These are phyloP conservation scores for Cutaneotrichosporon spelunceum DNA, from an alignment of 1,284 basidiomycete species.

Conservation along the genomic window DNA sequence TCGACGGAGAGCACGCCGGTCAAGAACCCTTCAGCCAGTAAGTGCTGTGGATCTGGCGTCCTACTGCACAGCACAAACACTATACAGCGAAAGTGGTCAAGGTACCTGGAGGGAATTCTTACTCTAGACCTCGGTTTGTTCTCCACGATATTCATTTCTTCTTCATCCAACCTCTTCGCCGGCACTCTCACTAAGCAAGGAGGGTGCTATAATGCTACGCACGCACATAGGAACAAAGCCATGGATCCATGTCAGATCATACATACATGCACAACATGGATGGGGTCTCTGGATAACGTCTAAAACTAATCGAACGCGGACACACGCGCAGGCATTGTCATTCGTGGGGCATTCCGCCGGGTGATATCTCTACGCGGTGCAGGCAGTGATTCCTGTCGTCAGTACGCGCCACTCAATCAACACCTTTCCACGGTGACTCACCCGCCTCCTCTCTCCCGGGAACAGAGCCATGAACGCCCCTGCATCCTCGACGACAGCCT, in stretches of 20 bases:
- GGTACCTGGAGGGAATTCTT: too few relatives aligned
- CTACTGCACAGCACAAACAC: too few relatives aligned
- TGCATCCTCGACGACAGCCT: slow-evolving; percentile 18
- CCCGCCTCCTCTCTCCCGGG: background rate
- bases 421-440: background rate
- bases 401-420: background rate
- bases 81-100: too few relatives aligned
- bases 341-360: background rate
- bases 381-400: slow-evolving; percentile 3
- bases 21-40: too few relatives aligned
- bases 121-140: too few relatives aligned
- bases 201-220: background rate
- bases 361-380: background rate
- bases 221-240: background rate
- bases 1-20: too few relatives aligned
- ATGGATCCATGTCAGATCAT: background rate
- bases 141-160: too few relatives aligned
- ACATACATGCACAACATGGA: background rate
- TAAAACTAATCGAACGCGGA: background rate
- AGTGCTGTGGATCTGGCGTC: too few relatives aligned
- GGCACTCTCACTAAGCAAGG: too few relatives aligned
- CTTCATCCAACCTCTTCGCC: too few relatives aligned
- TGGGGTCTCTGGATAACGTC: background rate
- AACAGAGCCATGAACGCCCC: slow-evolving; percentile 22
- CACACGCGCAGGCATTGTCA: background rate